Conservation (phyloP, 2,329 filamentous ascomycete species). For the Colletotrichum sp. region DNA sequence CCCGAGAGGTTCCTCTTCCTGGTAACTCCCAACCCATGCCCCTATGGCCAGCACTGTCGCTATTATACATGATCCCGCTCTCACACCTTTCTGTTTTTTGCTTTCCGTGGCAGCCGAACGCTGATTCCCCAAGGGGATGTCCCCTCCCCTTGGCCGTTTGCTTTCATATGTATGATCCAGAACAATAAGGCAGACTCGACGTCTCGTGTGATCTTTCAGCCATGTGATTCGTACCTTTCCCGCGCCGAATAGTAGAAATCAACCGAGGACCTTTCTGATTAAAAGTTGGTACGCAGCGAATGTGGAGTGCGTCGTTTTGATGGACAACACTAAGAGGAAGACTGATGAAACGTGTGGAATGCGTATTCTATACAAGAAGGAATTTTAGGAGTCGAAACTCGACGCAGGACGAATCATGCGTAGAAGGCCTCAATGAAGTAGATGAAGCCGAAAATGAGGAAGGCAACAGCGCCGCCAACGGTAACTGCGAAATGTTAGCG, state of each 20-base stretch:
- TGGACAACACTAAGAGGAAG: not conserved
- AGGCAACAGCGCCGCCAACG: constrained; percentile 86
- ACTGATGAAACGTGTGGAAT: not conserved
- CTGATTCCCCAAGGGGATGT: not conserved
- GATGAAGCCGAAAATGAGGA: constrained; percentile 89
- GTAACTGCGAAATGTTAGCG: constrained; percentile 68
- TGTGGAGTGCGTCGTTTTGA: not conserved
- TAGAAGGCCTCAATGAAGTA: constrained; percentile 85
- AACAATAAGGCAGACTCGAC: not conserved
- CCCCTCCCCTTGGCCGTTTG: not conserved
- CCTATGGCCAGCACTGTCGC: not conserved
- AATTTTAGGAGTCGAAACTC: not conserved
- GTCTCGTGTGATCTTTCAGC: constrained; percentile 5
- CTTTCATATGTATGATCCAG: not conserved
- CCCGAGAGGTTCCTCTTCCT: not conserved
- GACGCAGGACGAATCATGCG: constrained; percentile 34
- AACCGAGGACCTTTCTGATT: not conserved
- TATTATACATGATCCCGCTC: constrained; percentile 2
- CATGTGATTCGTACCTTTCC: not conserved
- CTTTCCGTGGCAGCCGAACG: not conserved
- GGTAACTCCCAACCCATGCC: constrained; percentile 12
- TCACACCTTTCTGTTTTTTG: not conserved
- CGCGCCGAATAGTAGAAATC: not conserved
- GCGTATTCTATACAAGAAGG: constrained; percentile 9
- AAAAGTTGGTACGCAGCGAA: not conserved